A percentile compares a stretch with the other conserved stretches of the same genome.
Evolutionary conservation across 164 flowering plant genomes (phyloP).

Genomic region (Nelumbo lutea): DNA sequence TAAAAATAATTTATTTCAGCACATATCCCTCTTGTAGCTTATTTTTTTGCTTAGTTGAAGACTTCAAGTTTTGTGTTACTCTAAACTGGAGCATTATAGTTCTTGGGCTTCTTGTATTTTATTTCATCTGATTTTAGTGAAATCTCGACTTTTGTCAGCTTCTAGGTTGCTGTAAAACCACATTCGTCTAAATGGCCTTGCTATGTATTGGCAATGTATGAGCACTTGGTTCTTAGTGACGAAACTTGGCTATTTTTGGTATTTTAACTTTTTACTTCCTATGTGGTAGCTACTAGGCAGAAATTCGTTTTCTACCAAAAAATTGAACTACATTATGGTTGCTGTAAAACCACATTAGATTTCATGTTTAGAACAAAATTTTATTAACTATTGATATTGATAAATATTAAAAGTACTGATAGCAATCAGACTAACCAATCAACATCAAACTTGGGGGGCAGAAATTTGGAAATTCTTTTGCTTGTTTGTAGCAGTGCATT

Average conservation of each 20-base stretch:
- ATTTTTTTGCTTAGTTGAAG: background rate
- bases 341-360: background rate
- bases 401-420: no score
- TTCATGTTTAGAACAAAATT: background rate
- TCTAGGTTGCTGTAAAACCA: background rate
- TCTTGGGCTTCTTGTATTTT: slow-evolving; percentile 6
- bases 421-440: background rate
- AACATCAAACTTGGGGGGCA: background rate
- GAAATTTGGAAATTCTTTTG: background rate
- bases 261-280: background rate
- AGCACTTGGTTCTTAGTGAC: no score
- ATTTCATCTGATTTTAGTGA: background rate
- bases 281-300: background rate
- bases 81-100: background rate
- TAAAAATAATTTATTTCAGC: background rate
- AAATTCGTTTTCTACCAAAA: background rate
- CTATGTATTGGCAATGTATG: background rate
- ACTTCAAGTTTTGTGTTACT: background rate
- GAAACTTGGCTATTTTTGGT: no score
- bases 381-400: background rate
- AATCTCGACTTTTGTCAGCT: background rate
- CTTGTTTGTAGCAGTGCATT: no score
- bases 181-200: background rate
- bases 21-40: slow-evolving; percentile 2
- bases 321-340: no score